Evolutionary conservation across 1,139 yeast genomes (phyloP).

Genomic region (Protomyces arabidopsidicola): DNA sequence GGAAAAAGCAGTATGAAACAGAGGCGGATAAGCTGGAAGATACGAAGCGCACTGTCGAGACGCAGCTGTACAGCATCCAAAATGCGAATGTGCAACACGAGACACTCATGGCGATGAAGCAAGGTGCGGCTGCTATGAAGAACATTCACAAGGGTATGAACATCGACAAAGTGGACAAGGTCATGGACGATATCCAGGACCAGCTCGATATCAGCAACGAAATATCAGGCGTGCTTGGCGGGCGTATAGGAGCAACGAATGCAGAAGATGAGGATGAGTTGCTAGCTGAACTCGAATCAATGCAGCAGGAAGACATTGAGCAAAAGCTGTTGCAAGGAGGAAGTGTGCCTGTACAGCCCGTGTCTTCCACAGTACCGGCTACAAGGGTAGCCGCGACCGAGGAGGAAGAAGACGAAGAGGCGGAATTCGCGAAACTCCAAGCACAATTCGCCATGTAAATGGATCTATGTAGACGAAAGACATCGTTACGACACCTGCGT

Average conservation of each 20-base stretch:
- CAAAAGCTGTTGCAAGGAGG: constrained; percentile 53
- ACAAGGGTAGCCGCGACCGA: constrained; percentile 7
- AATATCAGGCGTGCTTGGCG: constrained; percentile 58
- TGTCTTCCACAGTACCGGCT: neutral
- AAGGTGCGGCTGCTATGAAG: constrained; percentile 95
- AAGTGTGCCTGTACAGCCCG: constrained; percentile 39
- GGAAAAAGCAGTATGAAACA: constrained; percentile 75
- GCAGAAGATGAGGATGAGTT: constrained; percentile 73
- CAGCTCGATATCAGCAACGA: constrained; percentile 94
- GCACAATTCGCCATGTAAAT: constrained; percentile 24
- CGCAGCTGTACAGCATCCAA: constrained; percentile 85
- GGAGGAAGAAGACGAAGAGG: constrained; percentile 27
- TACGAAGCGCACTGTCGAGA: constrained; percentile 84
- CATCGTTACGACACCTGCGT: neutral
- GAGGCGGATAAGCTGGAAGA: constrained; percentile 77
- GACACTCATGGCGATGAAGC: constrained; percentile 98
- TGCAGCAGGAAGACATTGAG: constrained; percentile 75
- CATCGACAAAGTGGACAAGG: constrained; percentile 92
- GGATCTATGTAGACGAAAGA: no score
- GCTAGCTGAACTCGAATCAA: constrained; percentile 85
- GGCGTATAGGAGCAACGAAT: constrained; percentile 35
- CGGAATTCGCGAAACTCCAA: constrained; percentile 23
- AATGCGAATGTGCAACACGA: constrained; percentile 93
- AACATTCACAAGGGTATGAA: constrained; percentile 92
- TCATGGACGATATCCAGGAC: constrained; percentile 98